Base-by-base conservation (phyloP, 2,329 filamentous ascomycete species). In the Blastomyces silverae region DNA sequence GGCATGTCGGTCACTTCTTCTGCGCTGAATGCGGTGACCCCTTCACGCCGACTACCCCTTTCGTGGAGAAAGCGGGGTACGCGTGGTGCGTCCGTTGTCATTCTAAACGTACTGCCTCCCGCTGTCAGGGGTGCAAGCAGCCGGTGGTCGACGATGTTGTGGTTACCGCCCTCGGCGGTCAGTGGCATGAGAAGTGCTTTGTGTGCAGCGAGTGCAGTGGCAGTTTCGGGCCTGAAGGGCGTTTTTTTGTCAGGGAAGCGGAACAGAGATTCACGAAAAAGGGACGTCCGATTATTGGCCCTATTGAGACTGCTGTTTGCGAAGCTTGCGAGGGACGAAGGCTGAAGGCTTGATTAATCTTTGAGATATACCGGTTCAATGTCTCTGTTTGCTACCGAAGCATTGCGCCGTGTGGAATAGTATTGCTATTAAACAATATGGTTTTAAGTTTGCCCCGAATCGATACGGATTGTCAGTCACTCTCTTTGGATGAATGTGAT, bases 1-100 rank as follows among this genome's bases (percentile, higher is more conserved):
- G 91, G 90, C 94, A 99, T 76, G 90, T 90, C 63, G 94, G 94
- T 0, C 94, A 99, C 79, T 99, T 99, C 80, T 99, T 99, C 84
- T 99, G 94, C 74, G 94, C 94, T 53, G 92, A 99, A 81, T 99
- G 94, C 75, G 94, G 94, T 70, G 93, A 99, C 79, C 85, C 86
- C 0, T 88, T 88, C 69, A 82, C 84, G 67, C 77, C 80, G 0
- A 76, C 74, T 3, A 87, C 82, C 11, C 93, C 94, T 0, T 99
- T 99, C 74, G 91, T 99, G 64, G 94, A 99, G 75, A 96, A 96
- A 78, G 93, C 97, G 70, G 93, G 93, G 11, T 97, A 96, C 76
- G 94, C 94, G 5, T 99, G 94, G 92, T 99, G 94, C 77, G 85
- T 97, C 58, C 84, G 84, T 28, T 99, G 94, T 75, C 93, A 97